These are phyloP conservation scores for Kregervanrija fluxuum DNA, from an alignment of 805 yeast genomes.

Conservation along the genomic window DNA sequence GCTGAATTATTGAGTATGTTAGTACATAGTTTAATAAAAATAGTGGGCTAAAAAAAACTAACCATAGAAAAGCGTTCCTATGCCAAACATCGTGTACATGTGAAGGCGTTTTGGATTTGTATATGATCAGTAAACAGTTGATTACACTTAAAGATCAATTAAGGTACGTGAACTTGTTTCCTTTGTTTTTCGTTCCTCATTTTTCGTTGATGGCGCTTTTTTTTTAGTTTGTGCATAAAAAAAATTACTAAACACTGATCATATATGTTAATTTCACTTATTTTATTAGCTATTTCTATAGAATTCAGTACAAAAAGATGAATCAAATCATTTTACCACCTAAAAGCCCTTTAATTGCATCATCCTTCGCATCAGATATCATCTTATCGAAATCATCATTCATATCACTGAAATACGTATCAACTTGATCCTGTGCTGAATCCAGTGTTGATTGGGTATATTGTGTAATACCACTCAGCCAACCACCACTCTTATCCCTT, in stretches of 20 bases:
- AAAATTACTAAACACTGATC: no score
- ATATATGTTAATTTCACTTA: no score
- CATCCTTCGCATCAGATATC: constrained; percentile 22
- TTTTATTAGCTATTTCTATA: no score
- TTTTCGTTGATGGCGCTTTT: no score
- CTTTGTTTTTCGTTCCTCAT: no score
- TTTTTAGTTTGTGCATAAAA: no score
- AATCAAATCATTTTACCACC: constrained; percentile 10
- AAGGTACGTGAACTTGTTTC: no score
- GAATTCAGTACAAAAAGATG: no score
- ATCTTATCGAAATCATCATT: constrained; percentile 27
- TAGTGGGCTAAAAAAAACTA: constrained; percentile 9
- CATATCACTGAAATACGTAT: constrained; percentile 20
- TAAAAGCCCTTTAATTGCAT: constrained; percentile 24
- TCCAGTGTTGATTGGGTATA: constrained; percentile 20
- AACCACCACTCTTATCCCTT: constrained; percentile 9
- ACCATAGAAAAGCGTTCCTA: constrained; percentile 46
- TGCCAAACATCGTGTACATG: constrained; percentile 39
- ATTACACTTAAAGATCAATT: no score
- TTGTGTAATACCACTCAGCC: constrained; percentile 8
- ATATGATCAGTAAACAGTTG: no score
- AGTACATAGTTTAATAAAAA: constrained; percentile 4
- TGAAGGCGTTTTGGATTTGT: no score
- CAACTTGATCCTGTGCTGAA: constrained; percentile 17
- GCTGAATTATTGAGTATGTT: constrained; percentile 23